Evolutionary conservation across 345 rosid genomes (phyloP).

Genomic region (Salix purpurea): DNA sequence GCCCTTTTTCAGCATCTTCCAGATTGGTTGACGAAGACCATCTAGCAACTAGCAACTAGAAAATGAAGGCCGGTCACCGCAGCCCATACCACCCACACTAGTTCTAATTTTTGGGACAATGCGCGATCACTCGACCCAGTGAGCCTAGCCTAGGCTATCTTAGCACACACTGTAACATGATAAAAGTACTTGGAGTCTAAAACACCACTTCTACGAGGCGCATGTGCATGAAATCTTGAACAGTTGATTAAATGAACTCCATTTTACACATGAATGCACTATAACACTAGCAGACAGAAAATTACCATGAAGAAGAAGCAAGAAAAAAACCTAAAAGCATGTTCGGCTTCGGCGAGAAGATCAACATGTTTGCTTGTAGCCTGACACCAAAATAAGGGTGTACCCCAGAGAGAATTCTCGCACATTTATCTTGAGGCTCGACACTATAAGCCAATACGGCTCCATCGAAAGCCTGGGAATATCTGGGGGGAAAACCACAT

Average conservation of each 20-base stretch:
- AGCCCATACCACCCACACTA: background rate
- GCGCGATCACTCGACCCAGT: background rate
- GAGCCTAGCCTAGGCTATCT: background rate
- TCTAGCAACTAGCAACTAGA: background rate
- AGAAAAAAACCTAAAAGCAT: conserved; percentile 53
- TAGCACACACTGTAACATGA: background rate
- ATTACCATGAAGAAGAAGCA: background rate
- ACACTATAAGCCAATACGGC: conserved; percentile 69
- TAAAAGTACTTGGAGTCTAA: background rate
- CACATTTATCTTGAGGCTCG: conserved; percentile 38
- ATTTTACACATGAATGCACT: background rate
- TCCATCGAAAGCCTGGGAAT: conserved; percentile 59
- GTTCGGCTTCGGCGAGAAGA: conserved; percentile 72
- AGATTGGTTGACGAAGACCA: conserved; percentile 10
- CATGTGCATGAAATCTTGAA: background rate
- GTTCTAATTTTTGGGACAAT: background rate
- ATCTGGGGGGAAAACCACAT: conserved; percentile 38
- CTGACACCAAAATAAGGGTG: conserved; percentile 61
- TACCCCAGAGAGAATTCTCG: conserved; percentile 60
- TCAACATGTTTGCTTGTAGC: conserved; percentile 49
- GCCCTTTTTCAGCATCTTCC: background rate
- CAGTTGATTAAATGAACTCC: background rate
- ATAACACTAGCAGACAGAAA: background rate
- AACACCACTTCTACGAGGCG: background rate
- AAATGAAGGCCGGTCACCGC: background rate